Evolutionary conservation across 176 grass and related monocot genomes (phyloP), one percentile per base, ranked within the genome.

Genomic region (Tillandsia leiboldiana): DNA sequence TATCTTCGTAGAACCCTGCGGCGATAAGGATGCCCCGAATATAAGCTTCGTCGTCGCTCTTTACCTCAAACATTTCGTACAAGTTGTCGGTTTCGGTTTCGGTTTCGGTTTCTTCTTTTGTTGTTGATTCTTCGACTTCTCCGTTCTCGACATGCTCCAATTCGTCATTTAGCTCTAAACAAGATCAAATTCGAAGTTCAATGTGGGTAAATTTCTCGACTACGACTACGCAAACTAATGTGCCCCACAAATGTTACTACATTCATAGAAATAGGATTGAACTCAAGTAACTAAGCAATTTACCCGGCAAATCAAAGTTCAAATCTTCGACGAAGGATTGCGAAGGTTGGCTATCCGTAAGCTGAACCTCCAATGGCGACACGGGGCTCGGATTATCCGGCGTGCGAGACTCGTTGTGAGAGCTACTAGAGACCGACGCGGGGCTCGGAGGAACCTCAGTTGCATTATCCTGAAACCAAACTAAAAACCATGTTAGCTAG

Each of bases 351-450:
- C 72, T 71, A 2, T 42, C 33, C 4, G 33, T 42, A 42, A 42
- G 33, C 7, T 24, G 26, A 69, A 82, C 86, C 76, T 89, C 88
- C 64, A 87, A 69, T 3, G 86, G 88, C 5, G 86, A 89, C 28
- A 85, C 86, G 7, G 92, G 88, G 65, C 86, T 91, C 13, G 83
- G 86, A 69, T 73, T 81, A 49, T 81, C 69, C 14, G 49, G 65
- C 10, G 17, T 72, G 29, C 70, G 73, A 77, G 77, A 73, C 20
- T 86, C 83, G 64, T 81, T 74, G 61, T 68, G 82, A 52, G 72
- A 81, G 75, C 73, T 81, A 51, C 78, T 73, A 12, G 83, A 86
- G 18, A 77, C 65, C 9, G 83, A 81, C 65, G 68, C 73, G 2
- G 83, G 78, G 57, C 73, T 77, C 51, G 83, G 77, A 66, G 88